phyloP scores from a whole-genome alignment of 139 green algal genomes.

The Edaphochlamys debaryana region DNA sequence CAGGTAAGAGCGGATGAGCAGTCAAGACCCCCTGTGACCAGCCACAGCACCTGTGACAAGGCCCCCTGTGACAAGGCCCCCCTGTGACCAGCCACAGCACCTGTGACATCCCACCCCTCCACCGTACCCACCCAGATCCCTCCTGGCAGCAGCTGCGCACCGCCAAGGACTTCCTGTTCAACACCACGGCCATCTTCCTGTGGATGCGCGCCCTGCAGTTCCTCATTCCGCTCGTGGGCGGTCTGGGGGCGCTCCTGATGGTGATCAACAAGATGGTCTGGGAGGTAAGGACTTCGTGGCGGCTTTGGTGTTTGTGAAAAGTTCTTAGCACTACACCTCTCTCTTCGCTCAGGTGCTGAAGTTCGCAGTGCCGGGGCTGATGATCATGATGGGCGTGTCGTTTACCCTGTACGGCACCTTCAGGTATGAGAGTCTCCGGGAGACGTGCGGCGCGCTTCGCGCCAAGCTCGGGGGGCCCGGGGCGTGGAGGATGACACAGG shows the following conservation, averaged over 20 bases:
- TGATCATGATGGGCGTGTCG: not conserved
- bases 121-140: no score
- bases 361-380: not conserved
- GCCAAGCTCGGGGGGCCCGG: not conserved
- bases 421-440: not conserved
- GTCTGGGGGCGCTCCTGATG: not conserved
- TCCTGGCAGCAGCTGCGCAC: not conserved
- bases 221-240: not conserved
- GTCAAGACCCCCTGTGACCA: no score
- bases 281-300: no score
- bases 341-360: conserved; percentile 25
- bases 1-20: no score
- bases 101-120: no score
- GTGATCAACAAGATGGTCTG: not conserved
- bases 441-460: no score
- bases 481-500: no score
- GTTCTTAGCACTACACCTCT: no score
- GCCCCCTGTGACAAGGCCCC: no score
- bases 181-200: conserved; percentile 9
- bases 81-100: no score
- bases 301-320: no score
- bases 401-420: not conserved
- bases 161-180: not conserved
- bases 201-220: not conserved
- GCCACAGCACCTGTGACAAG: no score